Percentiles rank a stretch among this genome's conserved stretches.
phyloP scores from a whole-genome alignment of 192 early-diverging fungal species.

The Bifiguratus adelaidae region DNA sequence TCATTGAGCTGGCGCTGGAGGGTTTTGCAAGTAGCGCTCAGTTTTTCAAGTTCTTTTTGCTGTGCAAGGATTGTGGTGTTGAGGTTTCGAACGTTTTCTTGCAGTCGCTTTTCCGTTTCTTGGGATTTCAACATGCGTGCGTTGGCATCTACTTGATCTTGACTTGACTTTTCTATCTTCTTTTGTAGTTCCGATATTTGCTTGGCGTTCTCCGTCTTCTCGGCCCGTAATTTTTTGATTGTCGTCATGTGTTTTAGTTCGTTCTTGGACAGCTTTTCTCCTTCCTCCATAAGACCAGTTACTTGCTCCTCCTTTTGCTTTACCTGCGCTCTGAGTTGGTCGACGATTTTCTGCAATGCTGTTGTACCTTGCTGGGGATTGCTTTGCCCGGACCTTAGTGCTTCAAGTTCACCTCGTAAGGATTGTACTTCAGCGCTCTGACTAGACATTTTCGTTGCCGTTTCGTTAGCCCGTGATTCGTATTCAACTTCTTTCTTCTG shows the following conservation, averaged over 20 bases:
- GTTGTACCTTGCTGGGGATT: not conserved
- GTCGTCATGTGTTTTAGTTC: conserved; percentile 59
- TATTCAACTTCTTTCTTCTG: conserved; percentile 11
- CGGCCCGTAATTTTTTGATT: conserved; percentile 62
- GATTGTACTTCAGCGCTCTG: not conserved
- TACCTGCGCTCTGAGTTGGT: conserved; percentile 25
- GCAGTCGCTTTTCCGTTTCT: conserved; percentile 31
- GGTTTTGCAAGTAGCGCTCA: not conserved
- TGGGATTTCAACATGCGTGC: conserved; percentile 21
- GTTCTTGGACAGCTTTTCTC: conserved; percentile 67
- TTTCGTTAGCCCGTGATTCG: not conserved
- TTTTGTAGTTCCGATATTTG: conserved; percentile 28
- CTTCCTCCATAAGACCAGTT: conserved; percentile 30
- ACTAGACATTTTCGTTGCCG: not conserved
- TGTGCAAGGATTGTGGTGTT: conserved; percentile 8
- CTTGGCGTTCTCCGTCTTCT: conserved; percentile 53
- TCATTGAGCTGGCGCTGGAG: not conserved
- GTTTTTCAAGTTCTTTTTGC: not conserved
- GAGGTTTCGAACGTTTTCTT: conserved; percentile 27
- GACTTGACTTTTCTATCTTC: conserved; percentile 30
- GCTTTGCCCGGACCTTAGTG: not conserved
- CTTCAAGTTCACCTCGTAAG: not conserved
- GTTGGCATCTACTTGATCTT: conserved; percentile 36
- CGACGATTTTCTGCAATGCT: conserved; percentile 21
- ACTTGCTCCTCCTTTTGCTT: conserved; percentile 34